Conservation (phyloP, 2,329 filamentous ascomycete genomes). For the Leptosphaerulina australis region DNA sequence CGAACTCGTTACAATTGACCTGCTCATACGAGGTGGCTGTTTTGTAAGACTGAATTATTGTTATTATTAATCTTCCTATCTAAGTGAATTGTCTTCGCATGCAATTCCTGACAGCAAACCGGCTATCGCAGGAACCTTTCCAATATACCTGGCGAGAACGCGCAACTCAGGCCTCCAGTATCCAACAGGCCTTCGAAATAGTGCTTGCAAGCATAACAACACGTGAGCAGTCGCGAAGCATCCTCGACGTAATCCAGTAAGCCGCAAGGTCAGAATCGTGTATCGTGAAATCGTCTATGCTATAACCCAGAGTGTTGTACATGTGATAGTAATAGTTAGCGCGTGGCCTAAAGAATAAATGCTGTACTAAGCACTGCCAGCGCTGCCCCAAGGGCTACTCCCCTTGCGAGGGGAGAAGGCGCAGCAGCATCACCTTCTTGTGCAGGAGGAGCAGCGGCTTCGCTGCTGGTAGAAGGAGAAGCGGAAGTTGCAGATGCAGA, state of each 20-base stretch:
- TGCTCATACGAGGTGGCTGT: no score
- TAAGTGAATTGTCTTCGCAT: no score
- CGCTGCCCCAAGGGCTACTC: conserved; percentile 11
- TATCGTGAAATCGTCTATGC: background rate
- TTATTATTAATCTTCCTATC: no score
- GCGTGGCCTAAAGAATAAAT: conserved; percentile 17
- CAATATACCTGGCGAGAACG: background rate
- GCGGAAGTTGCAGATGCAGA: conserved; percentile 2
- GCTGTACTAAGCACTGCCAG: conserved; percentile 20
- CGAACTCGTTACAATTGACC: no score
- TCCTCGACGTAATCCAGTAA: background rate
- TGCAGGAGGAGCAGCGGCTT: conserved; percentile 23
- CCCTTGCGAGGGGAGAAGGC: conserved; percentile 4
- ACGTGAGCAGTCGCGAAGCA: background rate
- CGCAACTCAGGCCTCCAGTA: background rate
- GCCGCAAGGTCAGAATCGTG: background rate
- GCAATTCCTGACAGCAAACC: background rate
- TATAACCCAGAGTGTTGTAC: conserved; percentile 1
- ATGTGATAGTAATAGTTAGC: background rate
- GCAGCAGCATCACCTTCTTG: conserved; percentile 8
- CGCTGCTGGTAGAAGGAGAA: conserved; percentile 8
- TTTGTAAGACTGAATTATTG: no score
- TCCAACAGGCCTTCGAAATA: background rate
- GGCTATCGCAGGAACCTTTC: background rate
- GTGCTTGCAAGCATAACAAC: background rate